Evolutionary conservation across 495 filamentous ascomycete species (phyloP), one percentile per base, ranked within the genome.

Genomic region (Trichocladium antarcticum): DNA sequence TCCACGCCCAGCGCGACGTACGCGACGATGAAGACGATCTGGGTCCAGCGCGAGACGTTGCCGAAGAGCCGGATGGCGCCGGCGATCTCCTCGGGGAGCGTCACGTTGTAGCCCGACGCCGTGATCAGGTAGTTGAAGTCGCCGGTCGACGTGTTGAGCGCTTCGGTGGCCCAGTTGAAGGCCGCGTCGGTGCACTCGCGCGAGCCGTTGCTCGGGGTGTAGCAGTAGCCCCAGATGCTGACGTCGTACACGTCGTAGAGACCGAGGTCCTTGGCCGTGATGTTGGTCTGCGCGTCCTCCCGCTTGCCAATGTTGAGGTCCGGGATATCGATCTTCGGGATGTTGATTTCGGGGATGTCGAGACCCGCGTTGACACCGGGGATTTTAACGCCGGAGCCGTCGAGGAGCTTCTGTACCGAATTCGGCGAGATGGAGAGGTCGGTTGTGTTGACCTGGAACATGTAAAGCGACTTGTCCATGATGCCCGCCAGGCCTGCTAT

Each of bases 171-270:
- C 78, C 89, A 95, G 72, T 81, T 77, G 73, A 85, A 96, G 49
- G 79, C 63, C 4, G 77, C 64, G 66, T 84, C 71, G 31, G 67
- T 75, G 69, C 81, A 80, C 46, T 57, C 69, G 44, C 72, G 67
- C 24, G 70, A 64, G 50, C 70, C 71, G 31, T 69, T 69, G 35
- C 70, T 55, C 8, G 62, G 55, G 5, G 66, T 68, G 37, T 74
- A 70, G 73, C 92, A 97, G 77, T 89, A 96, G 61, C 84, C 83
- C 84, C 84, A 94, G 22, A 98, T 73, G 52, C 77, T 77, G 61
- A 95, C 74, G 43, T 79, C 75, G 76, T 97, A 97, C 59, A 81
- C 77, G 64, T 93, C 81, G 45, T 71, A 74, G 37, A 97, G 71
- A 20, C 74, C 71, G 21, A 81, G 70, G 9, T 81, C 70, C 1